Conservation (phyloP, 1,139 yeast species). For the Geotrichum citri-aurantii region DNA sequence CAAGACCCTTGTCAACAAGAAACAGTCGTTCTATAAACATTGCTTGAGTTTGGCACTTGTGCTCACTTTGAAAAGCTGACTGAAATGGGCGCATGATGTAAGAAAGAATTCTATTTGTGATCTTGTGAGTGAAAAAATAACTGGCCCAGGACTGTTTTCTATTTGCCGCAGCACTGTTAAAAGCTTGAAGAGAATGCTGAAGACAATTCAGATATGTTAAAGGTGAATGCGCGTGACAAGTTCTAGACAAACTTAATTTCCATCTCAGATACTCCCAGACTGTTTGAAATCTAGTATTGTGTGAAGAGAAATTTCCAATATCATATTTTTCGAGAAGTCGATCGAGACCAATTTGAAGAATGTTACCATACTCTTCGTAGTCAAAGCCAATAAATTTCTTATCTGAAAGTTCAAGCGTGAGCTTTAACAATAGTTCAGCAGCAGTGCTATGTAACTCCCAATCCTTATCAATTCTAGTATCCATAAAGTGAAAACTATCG, state of each 20-base stretch:
- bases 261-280: not conserved
- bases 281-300: not conserved
- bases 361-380: constrained; percentile 40
- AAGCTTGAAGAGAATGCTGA: not conserved
- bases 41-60: not conserved
- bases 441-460: constrained; percentile 50
- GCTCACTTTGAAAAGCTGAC: not conserved
- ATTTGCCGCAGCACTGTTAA: not conserved
- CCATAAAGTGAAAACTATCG: constrained; percentile 65
- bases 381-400: constrained; percentile 42
- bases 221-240: not conserved
- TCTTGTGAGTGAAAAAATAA: too few species aligned
- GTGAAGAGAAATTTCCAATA: constrained; percentile 1
- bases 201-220: not conserved
- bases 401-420: constrained; percentile 45
- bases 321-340: constrained; percentile 19
- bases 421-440: constrained; percentile 47
- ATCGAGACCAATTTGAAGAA: constrained; percentile 30
- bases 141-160: not conserved
- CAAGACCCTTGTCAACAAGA: constrained; percentile 57
- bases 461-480: constrained; percentile 51
- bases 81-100: too few species aligned
- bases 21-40: constrained; percentile 52
- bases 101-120: not conserved
- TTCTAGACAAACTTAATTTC: not conserved